phyloP scores from a whole-genome alignment of 2,329 filamentous ascomycete genomes.

The Colletotrichum salicis region DNA sequence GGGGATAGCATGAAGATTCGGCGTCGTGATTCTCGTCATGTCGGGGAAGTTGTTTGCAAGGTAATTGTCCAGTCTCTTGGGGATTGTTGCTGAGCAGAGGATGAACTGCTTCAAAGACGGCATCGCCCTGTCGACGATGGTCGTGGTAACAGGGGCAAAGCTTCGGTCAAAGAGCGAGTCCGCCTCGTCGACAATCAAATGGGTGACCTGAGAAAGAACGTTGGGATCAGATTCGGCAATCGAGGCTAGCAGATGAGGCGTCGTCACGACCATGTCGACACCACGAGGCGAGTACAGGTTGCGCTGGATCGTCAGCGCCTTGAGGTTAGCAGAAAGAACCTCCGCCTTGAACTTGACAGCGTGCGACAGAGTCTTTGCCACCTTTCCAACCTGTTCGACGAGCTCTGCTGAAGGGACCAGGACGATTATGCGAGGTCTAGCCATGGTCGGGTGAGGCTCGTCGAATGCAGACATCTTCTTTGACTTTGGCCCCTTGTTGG shows the following conservation, averaged over 20 bases:
- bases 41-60: slow-evolving; percentile 85
- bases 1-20: slow-evolving; percentile 95
- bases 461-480: slow-evolving; percentile 71
- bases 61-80: slow-evolving; percentile 85
- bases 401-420: slow-evolving; percentile 93
- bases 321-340: slow-evolving; percentile 81
- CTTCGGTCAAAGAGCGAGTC: slow-evolving; percentile 95
- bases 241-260: slow-evolving; percentile 87
- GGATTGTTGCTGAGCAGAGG: slow-evolving; percentile 96
- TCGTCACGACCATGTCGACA: slow-evolving; percentile 87
- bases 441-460: slow-evolving; percentile 77
- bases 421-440: slow-evolving; percentile 83
- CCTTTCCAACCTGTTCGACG: slow-evolving; percentile 83
- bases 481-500: slow-evolving; percentile 62
- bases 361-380: slow-evolving; percentile 87
- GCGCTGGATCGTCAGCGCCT: slow-evolving; percentile 82
- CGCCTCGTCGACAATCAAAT: slow-evolving; percentile 93
- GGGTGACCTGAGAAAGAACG: slow-evolving; percentile 88
- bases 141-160: slow-evolving; percentile 84
- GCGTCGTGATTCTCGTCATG: slow-evolving; percentile 88
- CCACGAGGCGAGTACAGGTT: slow-evolving; percentile 83
- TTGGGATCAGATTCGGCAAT: slow-evolving; percentile 92
- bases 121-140: slow-evolving; percentile 82
- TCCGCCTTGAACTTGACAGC: slow-evolving; percentile 87
- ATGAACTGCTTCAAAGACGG: slow-evolving; percentile 88